These are phyloP conservation scores for Exophiala sideris DNA, from an alignment of 2,329 filamentous ascomycete species.

Conservation along the genomic window DNA sequence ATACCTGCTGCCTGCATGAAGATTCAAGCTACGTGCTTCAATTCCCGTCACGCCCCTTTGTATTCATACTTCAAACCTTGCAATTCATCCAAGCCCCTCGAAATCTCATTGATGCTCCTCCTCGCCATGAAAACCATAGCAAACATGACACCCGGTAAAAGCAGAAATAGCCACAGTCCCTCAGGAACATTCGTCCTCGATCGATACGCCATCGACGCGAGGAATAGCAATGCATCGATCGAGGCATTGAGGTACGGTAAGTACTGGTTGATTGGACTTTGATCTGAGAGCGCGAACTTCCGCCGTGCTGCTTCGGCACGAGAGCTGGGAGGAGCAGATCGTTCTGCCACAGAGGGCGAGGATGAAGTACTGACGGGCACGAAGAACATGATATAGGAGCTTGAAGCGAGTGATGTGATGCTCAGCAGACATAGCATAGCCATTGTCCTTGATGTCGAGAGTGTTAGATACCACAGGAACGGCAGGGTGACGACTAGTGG, in stretches of 20 bases:
- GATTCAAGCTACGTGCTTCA: not conserved
- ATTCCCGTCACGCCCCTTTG: conserved; percentile 26
- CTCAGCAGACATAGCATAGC: conserved; percentile 22
- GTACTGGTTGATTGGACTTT: conserved; percentile 19
- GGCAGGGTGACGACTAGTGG: conserved; percentile 22
- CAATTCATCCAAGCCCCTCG: conserved; percentile 22
- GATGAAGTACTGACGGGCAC: conserved; percentile 11
- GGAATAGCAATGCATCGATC: conserved; percentile 18
- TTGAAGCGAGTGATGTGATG: conserved; percentile 25
- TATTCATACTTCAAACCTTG: conserved; percentile 27
- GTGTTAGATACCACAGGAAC: conserved; percentile 22
- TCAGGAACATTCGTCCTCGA: conserved; percentile 16
- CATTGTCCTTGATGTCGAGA: conserved; percentile 11
- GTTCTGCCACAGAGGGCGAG: not conserved
- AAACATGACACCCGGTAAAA: conserved; percentile 25
- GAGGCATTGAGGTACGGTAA: conserved; percentile 22
- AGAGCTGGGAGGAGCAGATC: conserved; percentile 3
- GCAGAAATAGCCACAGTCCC: conserved; percentile 26
- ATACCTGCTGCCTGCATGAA: not conserved
- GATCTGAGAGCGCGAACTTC: not conserved
- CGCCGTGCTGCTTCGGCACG: not conserved
- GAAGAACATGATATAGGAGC: conserved; percentile 25
- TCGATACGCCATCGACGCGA: conserved; percentile 14
- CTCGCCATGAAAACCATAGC: conserved; percentile 23
- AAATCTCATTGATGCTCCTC: conserved; percentile 25